These are phyloP conservation scores for Candida nitratophila DNA, from an alignment of 805 yeast species.

Conservation along the genomic window DNA sequence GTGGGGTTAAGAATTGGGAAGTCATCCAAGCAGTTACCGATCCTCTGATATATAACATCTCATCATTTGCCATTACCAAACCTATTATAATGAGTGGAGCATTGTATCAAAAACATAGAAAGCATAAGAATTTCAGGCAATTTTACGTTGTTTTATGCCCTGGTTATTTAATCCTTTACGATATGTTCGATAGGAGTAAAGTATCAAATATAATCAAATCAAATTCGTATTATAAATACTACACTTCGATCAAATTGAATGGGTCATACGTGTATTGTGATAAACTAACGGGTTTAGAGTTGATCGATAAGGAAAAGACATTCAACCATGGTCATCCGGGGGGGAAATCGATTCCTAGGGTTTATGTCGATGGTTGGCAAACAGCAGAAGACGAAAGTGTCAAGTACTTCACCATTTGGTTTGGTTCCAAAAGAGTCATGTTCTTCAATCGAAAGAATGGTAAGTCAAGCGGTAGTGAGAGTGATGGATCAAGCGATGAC, in stretches of 20 bases:
- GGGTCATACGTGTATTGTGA: constrained; percentile 78
- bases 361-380: constrained; percentile 78
- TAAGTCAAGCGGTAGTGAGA: not conserved
- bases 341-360: constrained; percentile 54
- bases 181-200: constrained; percentile 39
- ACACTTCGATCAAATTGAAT: constrained; percentile 52
- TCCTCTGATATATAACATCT: constrained; percentile 44
- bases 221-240: constrained; percentile 42
- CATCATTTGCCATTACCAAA: constrained; percentile 51
- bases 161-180: constrained; percentile 56
- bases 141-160: constrained; percentile 63
- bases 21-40: constrained; percentile 46
- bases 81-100: constrained; percentile 59
- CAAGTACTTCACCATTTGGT: constrained; percentile 81
- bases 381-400: constrained; percentile 71
- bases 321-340: constrained; percentile 47
- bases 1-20: constrained; percentile 42
- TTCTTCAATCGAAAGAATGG: constrained; percentile 14
- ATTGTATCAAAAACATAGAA: constrained; percentile 62
- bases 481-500: not conserved
- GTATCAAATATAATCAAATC: constrained; percentile 36
- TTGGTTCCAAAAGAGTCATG: constrained; percentile 53
- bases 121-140: constrained; percentile 58
- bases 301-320: constrained; percentile 33
- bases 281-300: constrained; percentile 45